Percentiles rank a stretch among this genome's conserved stretches.
Conservation (phyloP, 768 basidiomycete genomes). For the Pisolithus sp. region DNA sequence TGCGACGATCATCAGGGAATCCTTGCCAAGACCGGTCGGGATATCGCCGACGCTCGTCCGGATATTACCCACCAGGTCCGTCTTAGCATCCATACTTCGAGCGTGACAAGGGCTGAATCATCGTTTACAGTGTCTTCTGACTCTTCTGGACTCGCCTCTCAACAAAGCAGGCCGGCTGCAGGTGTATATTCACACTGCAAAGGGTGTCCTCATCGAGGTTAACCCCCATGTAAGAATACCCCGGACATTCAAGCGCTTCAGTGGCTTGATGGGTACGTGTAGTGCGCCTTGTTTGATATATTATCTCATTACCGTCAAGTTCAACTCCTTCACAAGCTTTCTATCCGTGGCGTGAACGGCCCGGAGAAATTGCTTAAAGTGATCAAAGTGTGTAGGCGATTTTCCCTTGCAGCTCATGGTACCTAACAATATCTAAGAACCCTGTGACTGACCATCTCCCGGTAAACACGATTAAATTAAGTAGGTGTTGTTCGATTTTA, state of each 20-base stretch:
- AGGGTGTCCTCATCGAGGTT: conserved; percentile 94
- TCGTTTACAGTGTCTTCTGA: conserved; percentile 74
- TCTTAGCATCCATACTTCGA: background rate
- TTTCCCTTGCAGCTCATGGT: background rate
- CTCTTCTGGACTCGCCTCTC: conserved; percentile 91
- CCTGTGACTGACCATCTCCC: conserved; percentile 93
- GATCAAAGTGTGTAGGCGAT: conserved; percentile 61
- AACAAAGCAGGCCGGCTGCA: conserved; percentile 97
- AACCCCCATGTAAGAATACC: conserved; percentile 98
- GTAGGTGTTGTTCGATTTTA: conserved; percentile 40
- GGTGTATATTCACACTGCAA: conserved; percentile 97
- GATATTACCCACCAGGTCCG: conserved; percentile 97
- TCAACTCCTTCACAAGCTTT: conserved; percentile 93
- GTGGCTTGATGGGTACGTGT: conserved; percentile 88
- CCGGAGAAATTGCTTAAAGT: conserved; percentile 96
- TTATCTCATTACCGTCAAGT: conserved; percentile 42
- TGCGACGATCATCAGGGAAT: conserved; percentile 99
- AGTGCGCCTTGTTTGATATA: background rate
- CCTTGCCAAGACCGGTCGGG: conserved; percentile 92
- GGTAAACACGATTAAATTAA: conserved; percentile 91
- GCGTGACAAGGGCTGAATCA: background rate
- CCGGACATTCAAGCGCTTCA: conserved; percentile 97
- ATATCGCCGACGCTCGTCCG: conserved; percentile 98
- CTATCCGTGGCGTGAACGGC: conserved; percentile 93
- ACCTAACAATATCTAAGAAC: conserved; percentile 47